Percentiles rank a stretch among this genome's conserved stretches.
phyloP scores from a whole-genome alignment of 2,329 filamentous ascomycete genomes.

The Acephala macrosclerotiorum region DNA sequence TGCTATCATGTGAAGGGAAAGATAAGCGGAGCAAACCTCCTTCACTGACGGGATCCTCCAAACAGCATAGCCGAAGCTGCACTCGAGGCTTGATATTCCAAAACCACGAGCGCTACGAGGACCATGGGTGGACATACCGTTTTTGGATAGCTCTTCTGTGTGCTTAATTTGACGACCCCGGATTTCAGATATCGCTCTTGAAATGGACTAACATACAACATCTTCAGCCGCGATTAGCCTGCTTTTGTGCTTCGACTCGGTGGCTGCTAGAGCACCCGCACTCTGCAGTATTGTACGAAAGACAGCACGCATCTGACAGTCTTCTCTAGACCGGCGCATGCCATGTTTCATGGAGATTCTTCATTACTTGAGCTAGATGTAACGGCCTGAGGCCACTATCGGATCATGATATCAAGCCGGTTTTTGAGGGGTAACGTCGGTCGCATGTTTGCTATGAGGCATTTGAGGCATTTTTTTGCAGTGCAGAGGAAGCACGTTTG shows the following conservation, averaged over 20 bases:
- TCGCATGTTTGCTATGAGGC: constrained; percentile 5
- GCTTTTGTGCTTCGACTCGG: neutral
- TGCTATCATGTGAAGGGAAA: neutral
- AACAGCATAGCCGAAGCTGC: neutral
- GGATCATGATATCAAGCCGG: neutral
- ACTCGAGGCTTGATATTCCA: neutral
- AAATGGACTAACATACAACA: neutral
- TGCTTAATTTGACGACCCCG: neutral
- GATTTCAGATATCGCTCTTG: neutral
- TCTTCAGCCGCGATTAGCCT: neutral
- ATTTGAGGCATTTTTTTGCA: constrained; percentile 10
- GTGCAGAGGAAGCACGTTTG: constrained; percentile 4
- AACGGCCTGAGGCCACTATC: neutral
- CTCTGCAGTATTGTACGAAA: too few relatives aligned
- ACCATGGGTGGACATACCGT: neutral
- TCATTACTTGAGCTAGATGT: neutral
- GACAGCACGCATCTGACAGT: too few relatives aligned
- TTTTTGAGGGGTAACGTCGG: constrained; percentile 2
- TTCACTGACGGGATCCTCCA: neutral
- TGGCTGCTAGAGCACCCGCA: too few relatives aligned
- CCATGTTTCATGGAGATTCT: neutral
- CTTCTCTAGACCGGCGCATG: neutral
- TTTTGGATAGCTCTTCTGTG: neutral
- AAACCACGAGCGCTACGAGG: neutral
- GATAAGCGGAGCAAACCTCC: neutral